Conservation (phyloP, 768 basidiomycete species). For the Phaffia australis region DNA sequence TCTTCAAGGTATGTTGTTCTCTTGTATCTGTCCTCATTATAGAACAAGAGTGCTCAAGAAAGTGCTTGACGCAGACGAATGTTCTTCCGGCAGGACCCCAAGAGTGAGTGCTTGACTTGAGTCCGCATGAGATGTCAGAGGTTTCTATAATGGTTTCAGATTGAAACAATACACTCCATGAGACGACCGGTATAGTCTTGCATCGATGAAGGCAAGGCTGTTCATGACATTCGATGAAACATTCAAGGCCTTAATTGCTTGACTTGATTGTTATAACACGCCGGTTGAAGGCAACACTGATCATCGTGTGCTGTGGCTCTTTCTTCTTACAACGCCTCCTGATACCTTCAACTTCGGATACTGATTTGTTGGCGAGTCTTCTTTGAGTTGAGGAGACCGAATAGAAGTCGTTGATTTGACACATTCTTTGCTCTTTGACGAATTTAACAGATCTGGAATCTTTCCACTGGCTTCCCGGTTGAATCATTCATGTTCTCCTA, state of each 20-base stretch:
- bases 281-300: no score
- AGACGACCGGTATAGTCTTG: no score
- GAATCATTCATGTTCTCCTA: conserved; percentile 23
- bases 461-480: conserved; percentile 22
- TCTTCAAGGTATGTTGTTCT: conserved; percentile 17
- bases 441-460: conserved; percentile 18
- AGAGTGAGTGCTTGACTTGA: conserved; percentile 3
- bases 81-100: conserved; percentile 16
- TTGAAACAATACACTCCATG: no score
- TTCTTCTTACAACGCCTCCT: no score
- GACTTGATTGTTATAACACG: no score
- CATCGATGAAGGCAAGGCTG: no score
- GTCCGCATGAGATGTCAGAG: no score
- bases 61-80: conserved; percentile 5
- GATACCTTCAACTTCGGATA: background rate
- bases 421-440: background rate
- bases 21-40: background rate
- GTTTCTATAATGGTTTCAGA: no score
- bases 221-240: no score
- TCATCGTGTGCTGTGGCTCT: no score
- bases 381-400: background rate
- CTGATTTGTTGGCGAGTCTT: background rate
- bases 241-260: no score
- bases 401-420: background rate
- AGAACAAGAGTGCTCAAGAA: background rate